phyloP scores from a whole-genome alignment of 345 rosid genomes.

The Eucalyptus tenuipes region DNA sequence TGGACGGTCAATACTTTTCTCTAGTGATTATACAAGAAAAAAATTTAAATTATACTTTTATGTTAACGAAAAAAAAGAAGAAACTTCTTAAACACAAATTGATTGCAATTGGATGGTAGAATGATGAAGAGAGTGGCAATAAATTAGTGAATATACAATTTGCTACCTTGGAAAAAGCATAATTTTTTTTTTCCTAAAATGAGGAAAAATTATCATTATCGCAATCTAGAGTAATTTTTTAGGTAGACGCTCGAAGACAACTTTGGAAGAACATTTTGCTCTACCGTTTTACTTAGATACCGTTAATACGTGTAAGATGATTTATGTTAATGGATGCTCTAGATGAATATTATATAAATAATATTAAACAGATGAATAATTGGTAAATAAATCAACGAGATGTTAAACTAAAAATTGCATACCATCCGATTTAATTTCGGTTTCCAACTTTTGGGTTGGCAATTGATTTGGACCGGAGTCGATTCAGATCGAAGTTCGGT shows the following conservation, averaged over 20 bases:
- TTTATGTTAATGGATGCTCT: background rate
- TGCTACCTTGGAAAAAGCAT: background rate
- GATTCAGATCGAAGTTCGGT: background rate
- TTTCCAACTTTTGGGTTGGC: background rate
- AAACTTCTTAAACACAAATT: background rate
- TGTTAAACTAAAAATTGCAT: background rate
- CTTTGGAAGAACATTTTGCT: background rate
- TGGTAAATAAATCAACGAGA: background rate
- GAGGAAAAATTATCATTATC: fast-evolving
- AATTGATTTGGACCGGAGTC: background rate
- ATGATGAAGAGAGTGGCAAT: background rate
- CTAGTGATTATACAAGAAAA: background rate
- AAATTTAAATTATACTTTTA: background rate
- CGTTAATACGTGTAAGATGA: background rate
- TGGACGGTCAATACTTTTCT: background rate
- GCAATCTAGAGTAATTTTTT: fast-evolving
- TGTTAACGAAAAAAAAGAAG: background rate
- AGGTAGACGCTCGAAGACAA: background rate
- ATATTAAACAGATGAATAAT: background rate
- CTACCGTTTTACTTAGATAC: no score
- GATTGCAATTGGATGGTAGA: background rate
- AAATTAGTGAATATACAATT: background rate
- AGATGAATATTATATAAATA: background rate
- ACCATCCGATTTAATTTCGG: background rate
- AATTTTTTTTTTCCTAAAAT: background rate